Percentiles rank a stretch among this genome's conserved stretches.
phyloP scores from a whole-genome alignment of 345 rosid genomes.

The Punica granatum region DNA sequence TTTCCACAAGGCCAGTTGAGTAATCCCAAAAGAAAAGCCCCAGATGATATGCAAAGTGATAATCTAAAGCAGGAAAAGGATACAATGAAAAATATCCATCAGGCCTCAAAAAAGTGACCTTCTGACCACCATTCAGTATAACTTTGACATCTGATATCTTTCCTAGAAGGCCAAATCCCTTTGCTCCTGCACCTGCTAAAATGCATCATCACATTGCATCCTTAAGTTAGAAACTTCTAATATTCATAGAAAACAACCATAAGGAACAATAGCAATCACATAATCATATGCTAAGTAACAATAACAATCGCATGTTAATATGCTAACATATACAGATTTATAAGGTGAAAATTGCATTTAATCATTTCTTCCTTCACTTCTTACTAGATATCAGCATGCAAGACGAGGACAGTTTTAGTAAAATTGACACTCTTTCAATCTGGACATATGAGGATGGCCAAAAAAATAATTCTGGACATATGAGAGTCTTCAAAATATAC shows the following conservation, averaged over 20 bases:
- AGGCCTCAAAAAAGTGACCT: conserved; percentile 67
- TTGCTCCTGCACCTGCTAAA: conserved; percentile 19
- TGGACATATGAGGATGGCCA: neutral
- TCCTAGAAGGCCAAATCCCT: conserved; percentile 48
- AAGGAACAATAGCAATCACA: neutral
- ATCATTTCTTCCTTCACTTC: neutral
- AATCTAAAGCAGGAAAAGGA: too few relatives aligned
- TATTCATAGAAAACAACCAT: neutral
- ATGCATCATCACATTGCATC: neutral
- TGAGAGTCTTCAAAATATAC: neutral
- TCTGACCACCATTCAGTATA: conserved; percentile 77
- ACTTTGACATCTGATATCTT: conserved; percentile 69
- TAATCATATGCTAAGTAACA: neutral
- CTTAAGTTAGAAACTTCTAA: neutral
- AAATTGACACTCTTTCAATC: too few relatives aligned
- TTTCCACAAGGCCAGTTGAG: too few relatives aligned
- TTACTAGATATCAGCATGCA: neutral
- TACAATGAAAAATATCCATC: conserved; percentile 99
- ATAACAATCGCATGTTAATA: neutral
- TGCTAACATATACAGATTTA: neutral
- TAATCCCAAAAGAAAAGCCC: too few relatives aligned
- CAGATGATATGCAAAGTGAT: neutral
- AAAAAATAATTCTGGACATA: too few relatives aligned
- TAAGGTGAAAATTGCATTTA: neutral
- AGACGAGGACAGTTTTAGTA: neutral